phyloP scores from a whole-genome alignment of 768 basidiomycete species.

The Auricularia sp. region DNA sequence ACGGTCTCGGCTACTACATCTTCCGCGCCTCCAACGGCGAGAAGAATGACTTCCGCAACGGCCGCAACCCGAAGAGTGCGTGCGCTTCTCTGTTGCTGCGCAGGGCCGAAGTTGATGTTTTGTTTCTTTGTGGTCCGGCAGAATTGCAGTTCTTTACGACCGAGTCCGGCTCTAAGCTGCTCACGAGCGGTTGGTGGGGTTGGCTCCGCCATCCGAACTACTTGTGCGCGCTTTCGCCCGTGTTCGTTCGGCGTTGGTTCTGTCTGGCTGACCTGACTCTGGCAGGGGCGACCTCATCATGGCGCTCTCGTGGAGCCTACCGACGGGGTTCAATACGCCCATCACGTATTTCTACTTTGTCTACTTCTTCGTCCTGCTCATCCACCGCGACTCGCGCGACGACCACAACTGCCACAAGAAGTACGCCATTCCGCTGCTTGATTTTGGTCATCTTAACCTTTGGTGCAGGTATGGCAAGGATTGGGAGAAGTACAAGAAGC shows the following conservation, averaged over 20 bases:
- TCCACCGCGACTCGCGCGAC: conserved; percentile 84
- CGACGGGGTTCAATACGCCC: conserved; percentile 84
- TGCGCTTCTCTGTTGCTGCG: not conserved
- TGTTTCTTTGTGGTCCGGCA: conserved; percentile 20
- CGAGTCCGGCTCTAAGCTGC: conserved; percentile 74
- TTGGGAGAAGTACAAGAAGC: conserved; percentile 81
- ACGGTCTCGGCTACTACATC: conserved; percentile 76
- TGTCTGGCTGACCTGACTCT: conserved; percentile 1
- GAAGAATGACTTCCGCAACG: conserved; percentile 93
- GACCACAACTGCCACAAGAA: conserved; percentile 87
- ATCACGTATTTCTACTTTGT: conserved; percentile 91
- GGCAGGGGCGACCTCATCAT: conserved; percentile 76
- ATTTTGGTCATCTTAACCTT: not conserved
- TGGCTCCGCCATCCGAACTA: conserved; percentile 88
- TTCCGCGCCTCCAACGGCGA: conserved; percentile 84
- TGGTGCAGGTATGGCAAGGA: conserved; percentile 74
- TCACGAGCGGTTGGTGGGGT: conserved; percentile 98
- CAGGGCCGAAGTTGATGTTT: not conserved
- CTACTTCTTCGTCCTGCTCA: conserved; percentile 82
- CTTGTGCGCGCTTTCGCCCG: conserved; percentile 35
- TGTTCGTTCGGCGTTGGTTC: not conserved
- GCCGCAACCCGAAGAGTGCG: conserved; percentile 86
- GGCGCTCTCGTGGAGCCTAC: conserved; percentile 86
- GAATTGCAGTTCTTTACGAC: conserved; percentile 75
- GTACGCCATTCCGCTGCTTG: conserved; percentile 30